Evolutionary conservation across 2,329 filamentous ascomycete species (phyloP), one percentile per base, ranked within the genome.

Genomic region (Apiospora aurea): DNA sequence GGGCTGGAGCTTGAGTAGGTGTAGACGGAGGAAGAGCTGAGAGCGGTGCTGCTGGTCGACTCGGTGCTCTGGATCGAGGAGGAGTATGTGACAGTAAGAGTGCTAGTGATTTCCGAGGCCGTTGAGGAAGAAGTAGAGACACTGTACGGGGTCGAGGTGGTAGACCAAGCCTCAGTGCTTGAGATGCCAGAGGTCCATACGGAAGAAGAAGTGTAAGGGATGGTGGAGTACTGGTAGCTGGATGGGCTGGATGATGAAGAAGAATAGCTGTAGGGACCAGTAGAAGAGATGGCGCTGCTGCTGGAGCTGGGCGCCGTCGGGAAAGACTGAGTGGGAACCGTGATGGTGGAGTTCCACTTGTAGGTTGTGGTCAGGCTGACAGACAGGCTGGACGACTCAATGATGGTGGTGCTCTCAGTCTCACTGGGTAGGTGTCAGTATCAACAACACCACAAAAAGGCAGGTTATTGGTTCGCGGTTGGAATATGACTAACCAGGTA

Each of bases 321-420:
- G 51, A 34, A 57, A 1, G 51, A 57, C 51, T 34, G 51, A 8
- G 29, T 61, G 29, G 57, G 57, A 11, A 24, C 10, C 34, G 57
- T 69, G 67, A 43, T 69, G 43, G 71, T 72, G 34, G 51, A 69
- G 67, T 66, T 71, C 70, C 70, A 71, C 8, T 43, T 34, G 68
- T 43, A 69, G 24, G 26, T 38, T 26, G 16, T 38, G 26, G 26
- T 53, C 43, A 24, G 38, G 44, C 16, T 41, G 8, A 41, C 7
- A 26, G 68, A 26, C 4, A 10, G 5, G 18, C 29, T 70, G 21
- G 24, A 47, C 29, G 51, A 61, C 8, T 34, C 24, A 7, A 38
- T 43, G n/a, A 44, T 61, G 6, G 51, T 26, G 11, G 57, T 41
- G 57, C 57, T 64, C 34, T 64, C 57, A 38, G 57, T 64, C 26